Evolutionary conservation across 352 stramenopile genomes (phyloP).

Genomic region (Thraustochytrium sp.): DNA sequence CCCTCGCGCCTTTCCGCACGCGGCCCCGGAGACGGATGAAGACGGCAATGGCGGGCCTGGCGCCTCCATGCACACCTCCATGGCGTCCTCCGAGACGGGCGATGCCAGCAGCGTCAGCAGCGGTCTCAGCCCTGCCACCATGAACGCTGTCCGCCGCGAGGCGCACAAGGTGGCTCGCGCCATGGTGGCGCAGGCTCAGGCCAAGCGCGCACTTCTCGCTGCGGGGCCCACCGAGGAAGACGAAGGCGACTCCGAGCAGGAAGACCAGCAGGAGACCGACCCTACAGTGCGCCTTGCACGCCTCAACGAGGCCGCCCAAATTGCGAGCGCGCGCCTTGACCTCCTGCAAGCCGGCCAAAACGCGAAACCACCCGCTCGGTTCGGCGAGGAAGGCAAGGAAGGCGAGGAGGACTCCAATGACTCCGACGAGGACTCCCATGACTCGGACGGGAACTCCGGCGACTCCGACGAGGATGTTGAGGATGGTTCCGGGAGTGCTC

Average conservation of each 20-base stretch:
- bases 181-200: not conserved
- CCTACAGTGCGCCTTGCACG: not conserved
- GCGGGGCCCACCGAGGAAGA: not conserved
- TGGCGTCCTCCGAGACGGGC: not conserved
- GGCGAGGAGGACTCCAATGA: not conserved
- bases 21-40: not conserved
- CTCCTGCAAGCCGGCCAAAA: not conserved
- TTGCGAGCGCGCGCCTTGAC: not conserved
- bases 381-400: not conserved
- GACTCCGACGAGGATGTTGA: not conserved
- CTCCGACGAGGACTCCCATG: not conserved
- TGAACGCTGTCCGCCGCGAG: not conserved
- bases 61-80: not conserved
- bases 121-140: not conserved
- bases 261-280: too few species aligned
- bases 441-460: too few species aligned
- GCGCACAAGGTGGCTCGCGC: not conserved
- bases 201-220: not conserved
- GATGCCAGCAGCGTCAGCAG: not conserved
- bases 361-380: not conserved
- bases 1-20: not conserved
- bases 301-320: not conserved
- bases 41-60: not conserved
- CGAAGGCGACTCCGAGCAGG: too few species aligned
- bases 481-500: too few species aligned